Base-by-base conservation (phyloP, 768 basidiomycete species). In the Omphalotus guepiniiformis region DNA sequence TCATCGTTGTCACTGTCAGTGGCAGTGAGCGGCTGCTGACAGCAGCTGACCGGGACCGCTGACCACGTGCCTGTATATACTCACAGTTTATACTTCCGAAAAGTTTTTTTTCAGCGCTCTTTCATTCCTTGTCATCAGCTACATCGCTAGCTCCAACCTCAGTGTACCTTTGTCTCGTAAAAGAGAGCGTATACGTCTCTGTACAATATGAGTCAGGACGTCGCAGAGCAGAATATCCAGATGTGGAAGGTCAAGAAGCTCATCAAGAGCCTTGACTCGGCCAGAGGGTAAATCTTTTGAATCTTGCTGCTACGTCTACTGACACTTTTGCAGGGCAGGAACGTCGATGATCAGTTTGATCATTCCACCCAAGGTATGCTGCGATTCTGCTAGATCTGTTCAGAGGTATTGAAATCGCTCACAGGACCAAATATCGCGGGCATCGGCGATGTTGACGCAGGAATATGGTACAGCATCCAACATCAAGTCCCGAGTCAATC, bases 191-290 rank as follows among this genome's bases (percentile, higher is more conserved):
- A 37, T 47, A 37, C 15, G 38, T 39, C 13, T 57, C 66, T 55
- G 63, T 65, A 67, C 75, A 83, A 63, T 58, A 88, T 88, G 85
- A 85, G 80, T 76, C 84, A 84, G 72, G 88, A 89, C 65, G 68
- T 68, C 54, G 91, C 91, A 64, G 92, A 94, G 73, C 89, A 93
- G 72, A 94, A 93, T 65, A 94, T 93, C 63, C 89, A 92, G 78
- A 89, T 93, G 83, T 88, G 90, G 94, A 93, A 96, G 73, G 86
- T 95, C 71, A 93, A 94, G 76, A 97, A 96, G 74, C 89, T 98
- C 72, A 93, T 99, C 75, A 93, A 93, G 79, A 93, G 90, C 70
- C 83, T 98, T 70, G 91, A 97, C 65, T 75, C 85, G 41, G 93
- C 96, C 50, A 82, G 92, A 78, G 93, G 93, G 86, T 88, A 42